phyloP scores from a whole-genome alignment of 1,139 yeast species.

The Blastobotrys arbuscula region DNA sequence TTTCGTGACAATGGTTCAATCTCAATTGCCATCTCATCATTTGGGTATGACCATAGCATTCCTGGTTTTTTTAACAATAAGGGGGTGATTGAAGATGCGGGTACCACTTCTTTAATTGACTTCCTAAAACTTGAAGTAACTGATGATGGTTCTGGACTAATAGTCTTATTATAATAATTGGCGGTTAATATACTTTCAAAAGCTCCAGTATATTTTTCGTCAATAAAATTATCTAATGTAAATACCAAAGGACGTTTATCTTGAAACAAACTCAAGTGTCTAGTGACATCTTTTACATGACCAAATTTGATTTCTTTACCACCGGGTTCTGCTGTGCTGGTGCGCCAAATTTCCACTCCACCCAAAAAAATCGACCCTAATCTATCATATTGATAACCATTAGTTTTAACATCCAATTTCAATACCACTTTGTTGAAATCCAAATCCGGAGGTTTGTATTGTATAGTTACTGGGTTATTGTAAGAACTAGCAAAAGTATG shows the following conservation, averaged over 20 bases:
- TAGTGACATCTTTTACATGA: slow-evolving; percentile 59
- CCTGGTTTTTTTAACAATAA: background rate
- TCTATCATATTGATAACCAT: slow-evolving; percentile 75
- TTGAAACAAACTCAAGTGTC: slow-evolving; percentile 49
- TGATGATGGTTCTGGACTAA: background rate
- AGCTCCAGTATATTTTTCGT: slow-evolving; percentile 52
- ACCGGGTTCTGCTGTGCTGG: slow-evolving; percentile 80
- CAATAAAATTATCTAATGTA: slow-evolving; percentile 62
- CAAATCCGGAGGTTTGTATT: slow-evolving; percentile 39
- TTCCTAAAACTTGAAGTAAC: background rate
- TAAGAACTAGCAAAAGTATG: slow-evolving; percentile 55
- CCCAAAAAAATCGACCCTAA: slow-evolving; percentile 63
- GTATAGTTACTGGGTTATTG: slow-evolving; percentile 46
- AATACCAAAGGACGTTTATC: slow-evolving; percentile 41
- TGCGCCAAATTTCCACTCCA: slow-evolving; percentile 73
- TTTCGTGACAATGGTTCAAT: slow-evolving; percentile 43
- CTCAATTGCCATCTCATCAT: slow-evolving; percentile 27
- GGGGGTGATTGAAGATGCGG: slow-evolving; percentile 3
- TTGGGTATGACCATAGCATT: slow-evolving; percentile 21
- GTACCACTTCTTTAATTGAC: background rate
- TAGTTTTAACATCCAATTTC: slow-evolving; percentile 51
- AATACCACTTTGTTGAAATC: slow-evolving; percentile 58
- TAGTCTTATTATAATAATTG: slow-evolving; percentile 40
- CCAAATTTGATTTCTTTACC: slow-evolving; percentile 40
- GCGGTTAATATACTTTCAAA: slow-evolving; percentile 52